phyloP scores from a whole-genome alignment of 1,284 basidiomycete species.

The Butyriboletus appendiculatus region DNA sequence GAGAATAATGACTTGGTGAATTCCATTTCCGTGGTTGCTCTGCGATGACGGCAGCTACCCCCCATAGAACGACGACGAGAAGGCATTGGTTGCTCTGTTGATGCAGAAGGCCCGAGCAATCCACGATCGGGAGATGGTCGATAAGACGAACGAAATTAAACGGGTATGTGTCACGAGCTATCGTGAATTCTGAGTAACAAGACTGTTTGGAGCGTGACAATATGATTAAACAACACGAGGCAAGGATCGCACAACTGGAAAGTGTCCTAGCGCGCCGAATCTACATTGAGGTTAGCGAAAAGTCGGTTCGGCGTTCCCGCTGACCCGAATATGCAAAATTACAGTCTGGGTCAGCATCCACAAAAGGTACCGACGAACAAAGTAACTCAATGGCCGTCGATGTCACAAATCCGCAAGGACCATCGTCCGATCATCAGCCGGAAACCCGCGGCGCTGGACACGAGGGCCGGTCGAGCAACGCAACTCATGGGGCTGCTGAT shows the following conservation, averaged over 20 bases:
- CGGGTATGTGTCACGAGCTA: slow-evolving; percentile 36
- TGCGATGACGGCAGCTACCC: slow-evolving; percentile 7
- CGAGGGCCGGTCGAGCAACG: slow-evolving; percentile 10
- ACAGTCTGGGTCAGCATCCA: slow-evolving; percentile 11
- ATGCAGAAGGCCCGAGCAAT: slow-evolving; percentile 43
- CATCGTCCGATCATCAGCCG: slow-evolving; percentile 16
- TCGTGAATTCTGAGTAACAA: neutral
- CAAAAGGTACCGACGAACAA: slow-evolving; percentile 19
- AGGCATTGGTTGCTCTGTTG: slow-evolving; percentile 44
- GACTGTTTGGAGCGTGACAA: slow-evolving; percentile 43
- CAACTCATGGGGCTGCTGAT: slow-evolving; percentile 8
- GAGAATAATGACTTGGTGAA: slow-evolving; percentile 44
- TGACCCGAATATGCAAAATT: slow-evolving; percentile 13
- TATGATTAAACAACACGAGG: slow-evolving; percentile 40
- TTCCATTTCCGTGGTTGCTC: slow-evolving; percentile 6
- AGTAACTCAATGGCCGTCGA: slow-evolving; percentile 12
- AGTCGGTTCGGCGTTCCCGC: slow-evolving; percentile 9
- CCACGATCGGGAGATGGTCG: slow-evolving; percentile 50
- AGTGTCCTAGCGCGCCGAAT: slow-evolving; percentile 42
- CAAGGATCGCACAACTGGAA: slow-evolving; percentile 44
- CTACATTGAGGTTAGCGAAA: slow-evolving; percentile 37
- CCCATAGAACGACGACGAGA: slow-evolving; percentile 48
- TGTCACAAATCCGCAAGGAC: slow-evolving; percentile 12
- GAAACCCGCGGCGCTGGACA: slow-evolving; percentile 21
- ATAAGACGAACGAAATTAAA: slow-evolving; percentile 54